Base-by-base conservation (phyloP, 306 rosid species). In the Citrullus amarus region DNA sequence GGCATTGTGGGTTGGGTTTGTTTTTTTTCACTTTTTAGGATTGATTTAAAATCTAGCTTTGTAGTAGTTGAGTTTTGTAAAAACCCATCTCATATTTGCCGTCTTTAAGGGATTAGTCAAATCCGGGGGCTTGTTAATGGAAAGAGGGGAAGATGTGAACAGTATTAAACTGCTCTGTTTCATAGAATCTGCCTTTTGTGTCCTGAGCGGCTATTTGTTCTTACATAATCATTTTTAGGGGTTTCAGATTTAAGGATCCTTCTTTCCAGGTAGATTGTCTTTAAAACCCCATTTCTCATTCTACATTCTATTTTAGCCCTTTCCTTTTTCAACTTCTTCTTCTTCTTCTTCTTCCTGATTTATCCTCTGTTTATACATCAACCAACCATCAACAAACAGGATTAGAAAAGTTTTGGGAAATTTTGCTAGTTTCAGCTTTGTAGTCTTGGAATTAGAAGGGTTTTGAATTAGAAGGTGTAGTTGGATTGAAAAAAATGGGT, bases 401-500 rank as follows among this genome's bases (percentile, higher is more conserved):
- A 48, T 48, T 48, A 13, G 8, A 20, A 20, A 20, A 22, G 9
- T 20, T 22, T 58, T 58, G 63, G 11, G 48, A 32, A 4, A 65
- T 2, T 66, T 62, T 62, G 36, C 6, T 32, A 15, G 18, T 61
- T 61, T 13, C 3, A 48, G 54, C 4, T 48, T 48, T 61, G 68
- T 2, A 9, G 10, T 36, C 6, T 36, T 44, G 50, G 50, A 44
- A 44, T 44, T 5, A 44, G 50, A 44, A 6, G 5, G 50, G 50
- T 44, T 68, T 16, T 71, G n/a, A 44, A 22, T 22, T 22, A 1
- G 39, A 70, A 70, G 76, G 11, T 30, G 30, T 15, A 75, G 79
- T 55, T 71, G 22, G 65, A 51, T 9, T 60, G 36, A 75, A 32
- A 32, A 25, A 75, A 39, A 91, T 94, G 97, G 89, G 71, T 41